Conservation (phyloP, 768 basidiomycete genomes). For the Hydnomerulius pinastri region DNA sequence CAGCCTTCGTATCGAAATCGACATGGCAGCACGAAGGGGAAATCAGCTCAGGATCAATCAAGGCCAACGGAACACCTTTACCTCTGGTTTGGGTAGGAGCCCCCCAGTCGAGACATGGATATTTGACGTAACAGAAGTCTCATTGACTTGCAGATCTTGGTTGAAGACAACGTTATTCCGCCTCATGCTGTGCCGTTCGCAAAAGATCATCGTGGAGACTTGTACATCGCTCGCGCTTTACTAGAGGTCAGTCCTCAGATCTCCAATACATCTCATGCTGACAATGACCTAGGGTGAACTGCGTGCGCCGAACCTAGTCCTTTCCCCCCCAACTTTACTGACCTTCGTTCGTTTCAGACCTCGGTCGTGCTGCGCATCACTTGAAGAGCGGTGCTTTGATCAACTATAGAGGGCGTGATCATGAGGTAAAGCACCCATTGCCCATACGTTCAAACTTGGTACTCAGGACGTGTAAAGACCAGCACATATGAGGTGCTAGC, state of each 20-base stretch:
- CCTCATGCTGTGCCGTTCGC: conserved; percentile 5
- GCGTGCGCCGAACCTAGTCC: neutral
- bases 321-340: neutral
- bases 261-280: neutral
- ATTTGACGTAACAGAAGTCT: neutral
- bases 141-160: neutral
- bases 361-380: neutral
- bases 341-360: neutral
- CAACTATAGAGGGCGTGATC: neutral
- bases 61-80: neutral
- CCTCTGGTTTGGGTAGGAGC: neutral
- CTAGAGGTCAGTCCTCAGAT: neutral
- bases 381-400: neutral
- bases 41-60: neutral
- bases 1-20: neutral
- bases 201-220: conserved; percentile 2
- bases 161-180: conserved; percentile 1
- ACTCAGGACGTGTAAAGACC: neutral
- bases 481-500: conserved; percentile 2
- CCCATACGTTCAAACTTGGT: no score
- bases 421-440: neutral
- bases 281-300: neutral
- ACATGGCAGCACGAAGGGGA: neutral
- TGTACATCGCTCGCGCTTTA: conserved; percentile 1
- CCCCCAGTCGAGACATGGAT: neutral